phyloP scores from a whole-genome alignment of 228 moss, liverwort and hornwort genomes.

The Sphagnum magellanicum region DNA sequence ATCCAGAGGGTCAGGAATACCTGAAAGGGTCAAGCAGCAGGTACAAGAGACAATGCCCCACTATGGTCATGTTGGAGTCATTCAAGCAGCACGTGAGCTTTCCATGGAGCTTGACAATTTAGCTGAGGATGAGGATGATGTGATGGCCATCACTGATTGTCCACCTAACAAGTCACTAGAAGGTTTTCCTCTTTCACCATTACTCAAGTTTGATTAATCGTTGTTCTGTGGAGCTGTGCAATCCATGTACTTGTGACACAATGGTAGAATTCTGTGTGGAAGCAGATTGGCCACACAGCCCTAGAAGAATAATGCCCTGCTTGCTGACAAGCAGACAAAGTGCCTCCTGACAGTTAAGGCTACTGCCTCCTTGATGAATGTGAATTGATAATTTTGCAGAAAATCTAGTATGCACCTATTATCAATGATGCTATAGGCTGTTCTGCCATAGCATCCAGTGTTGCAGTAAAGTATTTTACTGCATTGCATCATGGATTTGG shows the following conservation, averaged over 20 bases:
- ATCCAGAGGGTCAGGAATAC: slow-evolving; percentile 45
- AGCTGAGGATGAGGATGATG: slow-evolving; percentile 45
- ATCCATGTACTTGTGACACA: not conserved
- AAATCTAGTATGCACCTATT: too few relatives aligned
- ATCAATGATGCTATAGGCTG: too few relatives aligned
- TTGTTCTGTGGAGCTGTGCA: not conserved
- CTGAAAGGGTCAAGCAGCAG: slow-evolving; percentile 58
- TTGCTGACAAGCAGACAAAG: too few relatives aligned
- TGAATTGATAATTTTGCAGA: too few relatives aligned
- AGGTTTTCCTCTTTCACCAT: slow-evolving; percentile 2
- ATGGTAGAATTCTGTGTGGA: too few relatives aligned
- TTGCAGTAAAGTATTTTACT: not conserved
- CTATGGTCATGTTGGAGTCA: slow-evolving; percentile 77
- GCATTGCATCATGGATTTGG: not conserved
- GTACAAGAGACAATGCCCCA: slow-evolving; percentile 59
- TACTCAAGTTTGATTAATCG: not conserved
- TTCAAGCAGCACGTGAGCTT: slow-evolving; percentile 78
- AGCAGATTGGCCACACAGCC: too few relatives aligned
- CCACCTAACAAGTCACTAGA: slow-evolving; percentile 7
- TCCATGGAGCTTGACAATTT: slow-evolving; percentile 68
- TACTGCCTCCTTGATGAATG: too few relatives aligned
- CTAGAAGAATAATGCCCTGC: too few relatives aligned
- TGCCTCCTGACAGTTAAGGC: too few relatives aligned
- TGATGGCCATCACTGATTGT: slow-evolving; percentile 13
- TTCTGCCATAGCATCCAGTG: too few relatives aligned